These are phyloP conservation scores for Dictyostelium firmibasis DNA, from an alignment of 78 protist species.

Conservation along the genomic window DNA sequence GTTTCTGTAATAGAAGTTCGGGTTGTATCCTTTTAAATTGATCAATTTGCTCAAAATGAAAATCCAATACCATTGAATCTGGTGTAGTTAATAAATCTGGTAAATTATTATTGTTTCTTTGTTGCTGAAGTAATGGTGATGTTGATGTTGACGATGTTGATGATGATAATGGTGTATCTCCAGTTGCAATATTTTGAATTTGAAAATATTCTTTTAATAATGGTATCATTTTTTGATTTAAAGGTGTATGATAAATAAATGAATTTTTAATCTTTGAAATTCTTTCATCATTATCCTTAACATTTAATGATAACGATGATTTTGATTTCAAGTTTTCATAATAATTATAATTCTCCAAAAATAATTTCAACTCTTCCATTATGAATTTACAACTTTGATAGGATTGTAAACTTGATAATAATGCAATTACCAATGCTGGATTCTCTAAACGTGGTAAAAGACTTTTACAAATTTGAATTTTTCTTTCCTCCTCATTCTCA, in stretches of 20 bases:
- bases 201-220: slow-evolving; percentile 23
- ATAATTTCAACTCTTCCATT: not conserved
- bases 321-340: not conserved
- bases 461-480: slow-evolving; percentile 45
- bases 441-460: slow-evolving; percentile 54
- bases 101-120: not conserved
- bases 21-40: slow-evolving; percentile 14
- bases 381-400: slow-evolving; percentile 31
- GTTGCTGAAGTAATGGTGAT: not conserved
- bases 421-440: slow-evolving; percentile 45
- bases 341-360: slow-evolving; percentile 41
- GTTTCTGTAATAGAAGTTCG: not conserved
- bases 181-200: slow-evolving; percentile 1
- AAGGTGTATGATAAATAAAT: slow-evolving; percentile 56
- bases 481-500: slow-evolving; percentile 39
- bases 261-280: not conserved
- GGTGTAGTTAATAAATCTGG: not conserved
- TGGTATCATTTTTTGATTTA: slow-evolving; percentile 60
- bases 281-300: not conserved
- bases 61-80: not conserved
- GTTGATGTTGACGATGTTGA: not conserved
- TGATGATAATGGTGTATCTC: not conserved
- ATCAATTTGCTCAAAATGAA: slow-evolving; percentile 3
- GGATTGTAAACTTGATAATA: slow-evolving; percentile 27
- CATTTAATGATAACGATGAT: not conserved